Percentiles rank a stretch among this genome's conserved stretches.
phyloP scores from a whole-genome alignment of 257 asterid species.

The Euphrasia confusa region DNA sequence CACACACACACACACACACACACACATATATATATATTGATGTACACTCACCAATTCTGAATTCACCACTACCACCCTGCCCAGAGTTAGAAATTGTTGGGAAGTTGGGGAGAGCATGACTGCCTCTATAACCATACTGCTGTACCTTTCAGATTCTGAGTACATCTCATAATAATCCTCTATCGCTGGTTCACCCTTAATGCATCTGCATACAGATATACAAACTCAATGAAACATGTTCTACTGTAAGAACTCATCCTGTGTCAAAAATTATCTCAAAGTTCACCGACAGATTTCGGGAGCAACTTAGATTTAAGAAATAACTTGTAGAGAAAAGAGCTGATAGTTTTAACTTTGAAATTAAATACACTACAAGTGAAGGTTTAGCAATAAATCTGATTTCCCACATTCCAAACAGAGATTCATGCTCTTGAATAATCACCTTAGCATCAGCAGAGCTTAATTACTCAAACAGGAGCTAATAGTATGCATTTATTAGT shows the following conservation, averaged over 20 bases:
- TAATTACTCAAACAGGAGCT: constrained; percentile 16
- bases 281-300: constrained; percentile 12
- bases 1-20: constrained; percentile 2
- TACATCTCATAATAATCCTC: constrained; percentile 86
- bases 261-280: constrained; percentile 15
- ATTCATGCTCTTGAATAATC: constrained; percentile 11
- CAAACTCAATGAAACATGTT: constrained; percentile 21
- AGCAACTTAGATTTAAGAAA: constrained; percentile 2
- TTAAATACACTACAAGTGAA: not conserved
- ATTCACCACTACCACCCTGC: constrained; percentile 88
- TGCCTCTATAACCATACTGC: constrained; percentile 52
- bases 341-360: not conserved
- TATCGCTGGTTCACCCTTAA: constrained; percentile 92
- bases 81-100: constrained; percentile 64
- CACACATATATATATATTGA: constrained; percentile 1
- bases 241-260: constrained; percentile 12
- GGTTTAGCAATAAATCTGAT: not conserved
- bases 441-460: constrained; percentile 16
- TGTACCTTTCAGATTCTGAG: constrained; percentile 58
- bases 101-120: constrained; percentile 69
- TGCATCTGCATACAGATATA: constrained; percentile 60
- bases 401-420: not conserved
- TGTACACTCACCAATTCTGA: constrained; percentile 60
- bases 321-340: constrained; percentile 1
- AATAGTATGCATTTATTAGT: constrained; percentile 6